These are phyloP conservation scores for Lachnellula subtilissima DNA, from an alignment of 2,329 filamentous ascomycete species.

Conservation along the genomic window DNA sequence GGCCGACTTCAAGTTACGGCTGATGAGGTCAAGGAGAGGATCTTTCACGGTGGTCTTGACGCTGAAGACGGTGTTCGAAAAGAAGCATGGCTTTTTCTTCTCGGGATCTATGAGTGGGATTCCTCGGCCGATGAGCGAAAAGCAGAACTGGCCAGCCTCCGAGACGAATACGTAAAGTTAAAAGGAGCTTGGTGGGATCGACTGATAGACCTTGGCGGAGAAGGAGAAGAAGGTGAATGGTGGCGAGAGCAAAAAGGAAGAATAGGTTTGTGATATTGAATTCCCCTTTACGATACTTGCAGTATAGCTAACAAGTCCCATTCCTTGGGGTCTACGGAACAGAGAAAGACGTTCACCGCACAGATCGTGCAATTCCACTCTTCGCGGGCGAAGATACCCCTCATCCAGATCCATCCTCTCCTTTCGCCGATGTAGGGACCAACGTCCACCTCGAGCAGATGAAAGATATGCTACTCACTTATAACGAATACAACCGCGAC, in stretches of 20 bases:
- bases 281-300: slow-evolving; percentile 1
- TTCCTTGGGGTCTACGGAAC: slow-evolving; percentile 45
- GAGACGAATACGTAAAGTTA: slow-evolving; percentile 89
- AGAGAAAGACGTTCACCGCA: slow-evolving; percentile 99
- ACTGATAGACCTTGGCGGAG: slow-evolving; percentile 74
- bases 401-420: slow-evolving; percentile 91
- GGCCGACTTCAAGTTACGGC: slow-evolving; percentile 74
- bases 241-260: slow-evolving; percentile 92
- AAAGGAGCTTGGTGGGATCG: slow-evolving; percentile 97
- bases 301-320: slow-evolving; percentile 39
- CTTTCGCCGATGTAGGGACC: slow-evolving; percentile 86
- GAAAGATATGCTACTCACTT: slow-evolving; percentile 98
- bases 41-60: slow-evolving; percentile 91
- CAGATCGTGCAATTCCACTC: slow-evolving; percentile 89
- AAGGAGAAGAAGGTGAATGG: slow-evolving; percentile 82
- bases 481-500: slow-evolving; percentile 95
- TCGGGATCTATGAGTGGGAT: slow-evolving; percentile 91
- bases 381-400: slow-evolving; percentile 96
- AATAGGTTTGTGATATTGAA: slow-evolving; percentile 65
- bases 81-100: slow-evolving; percentile 91
- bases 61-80: slow-evolving; percentile 88
- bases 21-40: slow-evolving; percentile 93
- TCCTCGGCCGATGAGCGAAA: slow-evolving; percentile 81
- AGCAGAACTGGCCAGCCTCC: slow-evolving; percentile 74
- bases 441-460: slow-evolving; percentile 98